Conservation (phyloP, 768 basidiomycete species). For the Tylopilus subfusipes region DNA sequence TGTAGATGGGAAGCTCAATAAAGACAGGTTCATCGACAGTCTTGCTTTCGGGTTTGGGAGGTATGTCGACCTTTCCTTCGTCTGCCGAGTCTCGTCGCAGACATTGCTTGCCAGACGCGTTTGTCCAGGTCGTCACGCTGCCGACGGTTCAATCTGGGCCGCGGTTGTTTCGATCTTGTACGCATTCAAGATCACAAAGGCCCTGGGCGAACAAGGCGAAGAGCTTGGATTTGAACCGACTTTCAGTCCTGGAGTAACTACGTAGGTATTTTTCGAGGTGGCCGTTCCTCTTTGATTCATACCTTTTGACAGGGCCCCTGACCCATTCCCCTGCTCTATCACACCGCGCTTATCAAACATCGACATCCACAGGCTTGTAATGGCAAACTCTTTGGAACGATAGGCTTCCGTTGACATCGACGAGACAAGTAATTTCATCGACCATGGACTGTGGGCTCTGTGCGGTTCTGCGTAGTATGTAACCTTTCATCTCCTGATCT, state of each 20-base stretch:
- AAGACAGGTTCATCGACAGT: neutral
- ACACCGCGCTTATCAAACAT: neutral
- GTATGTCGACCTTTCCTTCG: neutral
- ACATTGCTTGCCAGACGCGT: conserved; percentile 15
- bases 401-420: neutral
- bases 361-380: neutral
- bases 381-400: neutral
- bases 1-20: conserved; percentile 7
- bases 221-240: conserved; percentile 18
- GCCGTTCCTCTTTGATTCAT: neutral
- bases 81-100: neutral
- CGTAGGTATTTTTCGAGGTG: neutral
- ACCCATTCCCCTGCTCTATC: neutral
- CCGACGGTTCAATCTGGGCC: conserved; percentile 31
- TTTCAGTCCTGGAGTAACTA: conserved; percentile 13
- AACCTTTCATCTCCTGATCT: neutral
- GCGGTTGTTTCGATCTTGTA: conserved; percentile 27
- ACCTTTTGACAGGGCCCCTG: neutral
- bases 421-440: neutral
- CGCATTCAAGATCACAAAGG: conserved; percentile 24
- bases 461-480: no score
- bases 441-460: neutral
- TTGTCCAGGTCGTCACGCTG: conserved; percentile 33
- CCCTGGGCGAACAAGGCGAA: conserved; percentile 23
- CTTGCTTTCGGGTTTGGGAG: conserved; percentile 25